Percentiles rank a stretch among this genome's conserved stretches.
Evolutionary conservation across 768 basidiomycete species (phyloP).

Genomic region (Lactarius sp.): DNA sequence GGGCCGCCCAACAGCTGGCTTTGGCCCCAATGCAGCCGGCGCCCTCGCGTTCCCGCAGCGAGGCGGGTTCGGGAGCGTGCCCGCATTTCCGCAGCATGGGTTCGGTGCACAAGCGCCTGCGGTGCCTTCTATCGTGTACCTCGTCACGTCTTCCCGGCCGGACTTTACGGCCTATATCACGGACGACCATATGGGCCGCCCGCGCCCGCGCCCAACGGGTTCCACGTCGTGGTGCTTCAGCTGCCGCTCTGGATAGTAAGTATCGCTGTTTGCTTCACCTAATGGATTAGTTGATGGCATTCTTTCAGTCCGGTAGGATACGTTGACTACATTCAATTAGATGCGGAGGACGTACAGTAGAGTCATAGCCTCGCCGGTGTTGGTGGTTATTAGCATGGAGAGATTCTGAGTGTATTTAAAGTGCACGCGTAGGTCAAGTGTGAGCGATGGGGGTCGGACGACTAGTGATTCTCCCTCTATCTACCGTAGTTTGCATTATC

Average conservation of each 20-base stretch:
- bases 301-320: conserved; percentile 16
- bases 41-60: neutral
- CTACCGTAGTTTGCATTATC: too few species aligned
- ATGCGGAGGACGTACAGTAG: conserved; percentile 21
- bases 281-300: neutral
- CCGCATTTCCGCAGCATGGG: conserved; percentile 10
- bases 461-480: too few species aligned
- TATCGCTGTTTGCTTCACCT: neutral
- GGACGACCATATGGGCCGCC: conserved; percentile 24
- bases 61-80: conserved; percentile 4
- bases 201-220: conserved; percentile 11
- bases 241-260: conserved; percentile 22
- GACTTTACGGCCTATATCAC: conserved; percentile 21
- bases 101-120: neutral
- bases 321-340: conserved; percentile 25
- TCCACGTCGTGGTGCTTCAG: conserved; percentile 25
- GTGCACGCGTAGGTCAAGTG: too few species aligned
- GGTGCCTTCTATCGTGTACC: conserved; percentile 22
- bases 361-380: neutral
- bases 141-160: conserved; percentile 19
- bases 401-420: too few species aligned
- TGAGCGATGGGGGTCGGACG: too few species aligned
- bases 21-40: neutral
- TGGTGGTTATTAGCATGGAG: neutral
- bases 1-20: neutral